Conservation (phyloP, 2,329 filamentous ascomycete genomes). For the Xylaria sp. region DNA sequence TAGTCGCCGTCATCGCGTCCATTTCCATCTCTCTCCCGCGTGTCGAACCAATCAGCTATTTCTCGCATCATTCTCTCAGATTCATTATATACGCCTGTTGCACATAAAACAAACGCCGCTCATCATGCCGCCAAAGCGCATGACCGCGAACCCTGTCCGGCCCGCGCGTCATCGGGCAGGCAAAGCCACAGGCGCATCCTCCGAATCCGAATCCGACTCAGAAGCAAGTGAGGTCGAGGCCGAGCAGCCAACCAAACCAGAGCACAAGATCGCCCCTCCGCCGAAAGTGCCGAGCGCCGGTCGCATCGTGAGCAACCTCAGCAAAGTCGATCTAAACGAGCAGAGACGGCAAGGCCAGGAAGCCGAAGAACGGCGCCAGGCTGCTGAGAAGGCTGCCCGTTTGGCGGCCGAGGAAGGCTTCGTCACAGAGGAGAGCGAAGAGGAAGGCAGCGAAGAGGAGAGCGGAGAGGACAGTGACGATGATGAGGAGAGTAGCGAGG, state of each 20-base stretch:
- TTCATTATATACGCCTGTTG: background rate
- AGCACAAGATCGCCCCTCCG: constrained; percentile 59
- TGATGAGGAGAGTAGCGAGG: constrained; percentile 58
- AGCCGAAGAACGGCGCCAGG: constrained; percentile 59
- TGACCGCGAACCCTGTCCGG: constrained; percentile 90
- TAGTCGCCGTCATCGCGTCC: background rate
- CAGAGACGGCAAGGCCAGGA: constrained; percentile 58
- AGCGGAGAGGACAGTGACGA: constrained; percentile 52
- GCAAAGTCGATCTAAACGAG: constrained; percentile 63
- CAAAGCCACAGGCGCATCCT: constrained; percentile 70
- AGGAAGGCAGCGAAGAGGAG: constrained; percentile 47
- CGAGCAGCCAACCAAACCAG: constrained; percentile 43
- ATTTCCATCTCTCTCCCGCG: background rate
- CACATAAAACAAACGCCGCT: background rate
- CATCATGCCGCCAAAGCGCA: constrained; percentile 77
- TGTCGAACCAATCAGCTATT: too few relatives aligned
- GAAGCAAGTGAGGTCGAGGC: constrained; percentile 56
- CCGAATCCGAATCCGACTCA: constrained; percentile 60
- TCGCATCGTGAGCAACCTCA: constrained; percentile 63
- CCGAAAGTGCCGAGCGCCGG: constrained; percentile 67
- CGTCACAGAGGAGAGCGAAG: constrained; percentile 63
- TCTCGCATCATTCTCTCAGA: too few relatives aligned
- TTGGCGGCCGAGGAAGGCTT: constrained; percentile 70
- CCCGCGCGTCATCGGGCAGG: constrained; percentile 87
- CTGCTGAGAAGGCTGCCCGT: constrained; percentile 61